A percentile compares a stretch with the other conserved stretches of the same genome.
These are phyloP conservation scores for Fusarium bulbicola DNA, from an alignment of 2,329 filamentous ascomycete genomes.

Conservation along the genomic window DNA sequence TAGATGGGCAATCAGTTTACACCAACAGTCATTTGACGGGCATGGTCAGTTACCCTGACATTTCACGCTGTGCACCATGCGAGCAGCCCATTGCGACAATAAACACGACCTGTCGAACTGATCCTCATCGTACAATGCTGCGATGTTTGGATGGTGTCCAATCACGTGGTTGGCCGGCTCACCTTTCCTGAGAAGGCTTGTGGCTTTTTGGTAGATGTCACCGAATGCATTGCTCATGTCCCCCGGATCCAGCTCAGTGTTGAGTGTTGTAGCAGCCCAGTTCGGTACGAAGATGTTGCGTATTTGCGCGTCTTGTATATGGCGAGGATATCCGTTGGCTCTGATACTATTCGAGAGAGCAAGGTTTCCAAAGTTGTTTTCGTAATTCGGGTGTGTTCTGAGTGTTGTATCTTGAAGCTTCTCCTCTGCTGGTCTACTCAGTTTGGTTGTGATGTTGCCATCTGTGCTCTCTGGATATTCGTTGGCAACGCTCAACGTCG, in stretches of 20 bases:
- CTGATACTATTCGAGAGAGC: neutral
- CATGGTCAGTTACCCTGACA: neutral
- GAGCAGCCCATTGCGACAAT: slow-evolving; percentile 19
- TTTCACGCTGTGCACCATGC: slow-evolving; percentile 22
- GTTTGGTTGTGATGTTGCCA: accelerated
- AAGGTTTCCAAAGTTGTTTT: slow-evolving; percentile 10
- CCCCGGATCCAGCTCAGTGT: slow-evolving; percentile 1
- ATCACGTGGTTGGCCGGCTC: accelerated
- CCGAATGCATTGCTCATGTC: slow-evolving; percentile 1
- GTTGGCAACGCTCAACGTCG: accelerated
- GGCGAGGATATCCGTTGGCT: neutral
- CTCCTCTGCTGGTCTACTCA: accelerated
- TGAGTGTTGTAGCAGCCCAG: slow-evolving; percentile 8
- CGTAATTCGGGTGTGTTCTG: neutral
- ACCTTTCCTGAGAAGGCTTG: neutral
- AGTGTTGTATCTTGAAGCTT: accelerated
- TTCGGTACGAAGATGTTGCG: neutral
- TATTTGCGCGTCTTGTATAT: slow-evolving; percentile 1
- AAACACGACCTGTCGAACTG: slow-evolving; percentile 15
- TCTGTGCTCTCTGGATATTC: too few species aligned
- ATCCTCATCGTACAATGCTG: slow-evolving; percentile 1
- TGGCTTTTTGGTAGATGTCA: neutral
- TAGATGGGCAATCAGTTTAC: accelerated
- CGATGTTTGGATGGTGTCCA: neutral
- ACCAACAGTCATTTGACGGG: accelerated